phyloP scores from a whole-genome alignment of 1,284 basidiomycete species.

The Xerocomus nothofagi region DNA sequence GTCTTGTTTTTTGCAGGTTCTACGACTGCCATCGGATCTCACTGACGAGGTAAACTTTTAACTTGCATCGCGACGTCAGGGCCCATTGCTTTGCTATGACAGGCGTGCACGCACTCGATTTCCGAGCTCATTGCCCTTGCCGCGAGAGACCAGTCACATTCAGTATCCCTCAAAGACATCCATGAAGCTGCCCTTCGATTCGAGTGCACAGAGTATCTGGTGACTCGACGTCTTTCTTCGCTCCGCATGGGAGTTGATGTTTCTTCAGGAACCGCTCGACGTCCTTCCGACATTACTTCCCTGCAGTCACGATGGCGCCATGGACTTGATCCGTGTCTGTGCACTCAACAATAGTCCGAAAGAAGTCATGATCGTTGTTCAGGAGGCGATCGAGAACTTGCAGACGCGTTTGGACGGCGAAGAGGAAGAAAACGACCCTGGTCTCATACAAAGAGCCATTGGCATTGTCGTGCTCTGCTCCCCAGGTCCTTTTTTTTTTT shows the following conservation, averaged over 20 bases:
- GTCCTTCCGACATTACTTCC: constrained; percentile 29
- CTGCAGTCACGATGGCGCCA: constrained; percentile 21
- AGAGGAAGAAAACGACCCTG: constrained; percentile 28
- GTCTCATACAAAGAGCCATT: constrained; percentile 33
- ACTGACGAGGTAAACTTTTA: constrained; percentile 22
- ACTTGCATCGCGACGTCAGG: neutral
- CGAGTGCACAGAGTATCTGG: constrained; percentile 19
- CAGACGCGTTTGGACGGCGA: constrained; percentile 33
- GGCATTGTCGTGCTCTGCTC: constrained; percentile 42
- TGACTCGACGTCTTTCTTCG: constrained; percentile 1
- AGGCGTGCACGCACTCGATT: constrained; percentile 22
- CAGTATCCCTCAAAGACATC: constrained; percentile 20
- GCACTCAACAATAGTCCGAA: constrained; percentile 40
- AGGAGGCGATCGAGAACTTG: constrained; percentile 58
- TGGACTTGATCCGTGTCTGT: constrained; percentile 23
- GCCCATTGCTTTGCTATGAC: neutral
- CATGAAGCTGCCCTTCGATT: constrained; percentile 16
- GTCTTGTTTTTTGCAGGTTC: constrained; percentile 15
- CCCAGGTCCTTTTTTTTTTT: constrained; percentile 36
- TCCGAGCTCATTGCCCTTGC: constrained; percentile 25
- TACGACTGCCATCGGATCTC: constrained; percentile 23
- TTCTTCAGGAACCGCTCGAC: constrained; percentile 29
- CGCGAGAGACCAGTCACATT: neutral
- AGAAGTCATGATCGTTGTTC: constrained; percentile 59
- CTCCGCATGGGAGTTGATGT: neutral